Evolutionary conservation across 1,139 yeast species (phyloP).

Genomic region (Meyerozyma elateridarum): DNA sequence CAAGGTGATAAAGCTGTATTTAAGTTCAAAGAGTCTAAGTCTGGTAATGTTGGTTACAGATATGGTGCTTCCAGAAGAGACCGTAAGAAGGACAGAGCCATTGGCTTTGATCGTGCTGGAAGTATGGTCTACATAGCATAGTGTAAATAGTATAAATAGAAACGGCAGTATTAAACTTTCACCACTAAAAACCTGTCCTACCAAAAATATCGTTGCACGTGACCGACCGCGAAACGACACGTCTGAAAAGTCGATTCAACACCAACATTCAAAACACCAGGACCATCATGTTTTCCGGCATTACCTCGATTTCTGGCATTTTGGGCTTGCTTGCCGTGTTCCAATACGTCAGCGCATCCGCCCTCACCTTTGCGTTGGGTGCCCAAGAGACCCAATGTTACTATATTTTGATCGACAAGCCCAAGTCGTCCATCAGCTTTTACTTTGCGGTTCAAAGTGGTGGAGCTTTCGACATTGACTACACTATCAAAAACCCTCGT

Average conservation of each 20-base stretch:
- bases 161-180: no score
- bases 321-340: slow-evolving; percentile 19
- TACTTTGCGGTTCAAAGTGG: slow-evolving; percentile 93
- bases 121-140: slow-evolving; percentile 38
- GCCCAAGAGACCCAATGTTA: slow-evolving; percentile 78
- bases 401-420: slow-evolving; percentile 65
- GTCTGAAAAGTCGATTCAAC: slow-evolving; percentile 1
- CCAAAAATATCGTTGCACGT: no score
- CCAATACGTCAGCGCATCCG: slow-evolving; percentile 42
- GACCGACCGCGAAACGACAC: slow-evolving; percentile 5
- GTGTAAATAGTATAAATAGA: slow-evolving; percentile 1
- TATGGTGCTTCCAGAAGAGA: slow-evolving; percentile 92
- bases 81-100: slow-evolving; percentile 76
- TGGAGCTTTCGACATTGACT: slow-evolving; percentile 82
- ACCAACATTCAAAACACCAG: not conserved
- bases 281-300: slow-evolving; percentile 1
- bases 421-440: slow-evolving; percentile 64
- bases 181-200: no score
- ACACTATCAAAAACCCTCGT: slow-evolving; percentile 65
- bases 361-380: slow-evolving; percentile 73
- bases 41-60: slow-evolving; percentile 84
- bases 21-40: slow-evolving; percentile 70
- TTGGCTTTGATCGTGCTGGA: slow-evolving; percentile 73
- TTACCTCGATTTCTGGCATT: slow-evolving; percentile 1
- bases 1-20: slow-evolving; percentile 61